Evolutionary conservation across 2,329 filamentous ascomycete genomes (phyloP).

Genomic region (Westerdykella sp.): DNA sequence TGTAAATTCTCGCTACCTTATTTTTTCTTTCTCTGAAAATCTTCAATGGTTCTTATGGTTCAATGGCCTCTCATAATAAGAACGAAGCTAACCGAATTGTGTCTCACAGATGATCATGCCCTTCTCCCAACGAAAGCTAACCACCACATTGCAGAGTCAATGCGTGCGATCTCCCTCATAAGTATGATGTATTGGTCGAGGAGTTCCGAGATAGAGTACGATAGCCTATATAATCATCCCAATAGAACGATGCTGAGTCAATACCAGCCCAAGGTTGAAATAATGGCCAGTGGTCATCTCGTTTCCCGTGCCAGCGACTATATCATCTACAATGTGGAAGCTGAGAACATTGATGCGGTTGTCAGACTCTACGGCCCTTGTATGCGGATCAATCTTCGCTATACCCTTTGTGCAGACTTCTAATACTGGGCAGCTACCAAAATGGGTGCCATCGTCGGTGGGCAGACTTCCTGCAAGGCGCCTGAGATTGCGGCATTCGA

Average conservation of each 20-base stretch:
- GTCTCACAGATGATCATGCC: slow-evolving; percentile 22
- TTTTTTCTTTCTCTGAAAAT: slow-evolving; percentile 73
- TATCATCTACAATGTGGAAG: slow-evolving; percentile 98
- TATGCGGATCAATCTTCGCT: slow-evolving; percentile 47
- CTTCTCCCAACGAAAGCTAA: slow-evolving; percentile 10
- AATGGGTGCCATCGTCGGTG: slow-evolving; percentile 88
- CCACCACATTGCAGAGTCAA: slow-evolving; percentile 61
- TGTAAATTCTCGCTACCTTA: slow-evolving; percentile 99
- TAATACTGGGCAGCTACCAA: slow-evolving; percentile 66
- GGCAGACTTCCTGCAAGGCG: slow-evolving; percentile 96
- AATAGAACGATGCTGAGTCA: slow-evolving; percentile 40
- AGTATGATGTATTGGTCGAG: slow-evolving; percentile 70
- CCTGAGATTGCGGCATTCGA: slow-evolving; percentile 95
- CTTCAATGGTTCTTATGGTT: slow-evolving; percentile 12
- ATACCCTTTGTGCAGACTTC: slow-evolving; percentile 6
- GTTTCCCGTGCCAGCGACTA: slow-evolving; percentile 96
- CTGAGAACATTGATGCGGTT: slow-evolving; percentile 78
- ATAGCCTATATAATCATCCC: slow-evolving; percentile 36
- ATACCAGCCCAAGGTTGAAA: slow-evolving; percentile 69
- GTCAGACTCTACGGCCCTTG: slow-evolving; percentile 88
- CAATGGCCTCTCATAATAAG: slow-evolving; percentile 7
- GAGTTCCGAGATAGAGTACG: slow-evolving; percentile 86
- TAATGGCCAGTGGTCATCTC: slow-evolving; percentile 88
- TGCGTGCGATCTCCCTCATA: slow-evolving; percentile 89
- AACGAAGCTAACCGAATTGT: slow-evolving; percentile 27